A percentile compares a stretch with the other conserved stretches of the same genome.
phyloP scores from a whole-genome alignment of 2,329 filamentous ascomycete species.

The Geosmithia flava region DNA sequence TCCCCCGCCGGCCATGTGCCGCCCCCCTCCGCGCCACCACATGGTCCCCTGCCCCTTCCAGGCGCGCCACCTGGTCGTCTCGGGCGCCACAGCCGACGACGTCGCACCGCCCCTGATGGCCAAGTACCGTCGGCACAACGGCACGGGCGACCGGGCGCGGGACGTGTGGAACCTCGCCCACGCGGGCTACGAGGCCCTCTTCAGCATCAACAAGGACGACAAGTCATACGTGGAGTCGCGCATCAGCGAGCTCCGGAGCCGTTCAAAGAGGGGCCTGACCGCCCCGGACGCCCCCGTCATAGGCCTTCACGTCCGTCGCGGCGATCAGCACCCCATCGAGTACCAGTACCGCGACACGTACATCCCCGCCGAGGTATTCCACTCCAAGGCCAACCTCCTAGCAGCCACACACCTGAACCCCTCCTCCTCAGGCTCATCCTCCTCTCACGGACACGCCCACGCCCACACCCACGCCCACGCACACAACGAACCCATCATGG shows the following conservation, averaged over 20 bases:
- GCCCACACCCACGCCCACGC: conserved; percentile 20
- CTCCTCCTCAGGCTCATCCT: not conserved
- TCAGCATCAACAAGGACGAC: conserved; percentile 56
- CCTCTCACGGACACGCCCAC: too few relatives aligned
- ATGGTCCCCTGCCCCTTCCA: conserved; percentile 70
- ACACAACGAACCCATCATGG: conserved; percentile 24
- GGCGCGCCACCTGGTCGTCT: conserved; percentile 64
- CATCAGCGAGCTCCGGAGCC: conserved; percentile 38
- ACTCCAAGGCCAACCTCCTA: conserved; percentile 42
- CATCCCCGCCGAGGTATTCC: conserved; percentile 60
- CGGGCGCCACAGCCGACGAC: conserved; percentile 51
- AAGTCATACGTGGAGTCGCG: conserved; percentile 50
- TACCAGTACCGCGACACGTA: conserved; percentile 68
- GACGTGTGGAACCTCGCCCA: conserved; percentile 58
- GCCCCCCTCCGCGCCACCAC: conserved; percentile 59
- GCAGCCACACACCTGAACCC: conserved; percentile 25
- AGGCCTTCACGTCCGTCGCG: conserved; percentile 69
- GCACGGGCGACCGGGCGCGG: conserved; percentile 17
- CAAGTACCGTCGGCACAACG: conserved; percentile 14
- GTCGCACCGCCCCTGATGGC: conserved; percentile 46
- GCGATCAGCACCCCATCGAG: conserved; percentile 67
- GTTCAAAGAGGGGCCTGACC: conserved; percentile 25
- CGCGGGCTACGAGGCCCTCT: conserved; percentile 61
- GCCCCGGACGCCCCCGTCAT: conserved; percentile 32
- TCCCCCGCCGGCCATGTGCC: conserved; percentile 53